Evolutionary conservation across 441 rosid species (phyloP), one percentile per base, ranked within the genome.

Genomic region (Biscutella laevigata): DNA sequence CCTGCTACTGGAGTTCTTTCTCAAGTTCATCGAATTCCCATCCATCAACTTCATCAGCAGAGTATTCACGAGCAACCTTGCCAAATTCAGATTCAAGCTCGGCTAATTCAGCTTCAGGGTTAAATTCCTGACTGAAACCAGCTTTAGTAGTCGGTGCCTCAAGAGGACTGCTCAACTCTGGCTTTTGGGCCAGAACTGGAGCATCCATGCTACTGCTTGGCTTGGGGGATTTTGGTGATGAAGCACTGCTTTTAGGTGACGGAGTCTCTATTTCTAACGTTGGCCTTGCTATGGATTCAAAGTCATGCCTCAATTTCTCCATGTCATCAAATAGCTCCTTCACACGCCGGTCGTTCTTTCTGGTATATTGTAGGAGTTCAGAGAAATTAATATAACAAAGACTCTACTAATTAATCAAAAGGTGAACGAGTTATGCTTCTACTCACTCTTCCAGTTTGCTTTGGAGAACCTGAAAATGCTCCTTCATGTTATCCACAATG

Each of bases 1-100:
- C 24, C 25, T 34, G 12, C 51, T 65, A 70, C 62, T 61, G 79
- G 52, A 92, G 55, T 71, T 88, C 99, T 68, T 77, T 82, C 65
- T 92, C 95, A 4, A 88, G 95, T 73, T 92, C 97, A 42, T 92
- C 99, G 21, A 92, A 92, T 69, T 92, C 99, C 97, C 99, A 92
- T 62, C 71, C 97, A 59, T 80, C 83, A 49, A 92, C 79, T 72
- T 92, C 99, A 52, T 80, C 90, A 0, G 69, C 43, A 0, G 90
- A 72, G 75, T 88, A 88, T 70, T 86, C 92, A 46, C 62, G 81
- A 38, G 71, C 72, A 52, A 69, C 86, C 68, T 88, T 88, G 60
- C 95, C 99, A 67, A 92, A 82, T 72, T 86, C 99, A 1, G 90
- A 81, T 69, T 92, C 99, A 34, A 92, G 78, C 81, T 79, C 80